A percentile compares a stretch with the other conserved stretches of the same genome.
phyloP scores from a whole-genome alignment of 2,329 filamentous ascomycete species.

The Beauveria caledonica region DNA sequence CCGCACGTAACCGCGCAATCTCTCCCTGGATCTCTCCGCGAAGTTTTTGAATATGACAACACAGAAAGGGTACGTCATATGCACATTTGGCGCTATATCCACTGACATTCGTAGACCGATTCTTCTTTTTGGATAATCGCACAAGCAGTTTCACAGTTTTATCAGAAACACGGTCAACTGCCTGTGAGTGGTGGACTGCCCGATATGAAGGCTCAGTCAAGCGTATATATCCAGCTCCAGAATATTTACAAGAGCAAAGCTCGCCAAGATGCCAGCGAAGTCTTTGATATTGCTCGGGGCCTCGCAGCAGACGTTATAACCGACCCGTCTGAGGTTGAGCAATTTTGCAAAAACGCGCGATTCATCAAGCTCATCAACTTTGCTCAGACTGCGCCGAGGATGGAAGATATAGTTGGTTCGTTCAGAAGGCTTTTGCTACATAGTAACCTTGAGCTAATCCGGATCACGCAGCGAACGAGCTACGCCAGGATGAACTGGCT shows the following conservation, averaged over 20 bases:
- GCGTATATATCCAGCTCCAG: constrained; percentile 82
- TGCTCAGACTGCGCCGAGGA: constrained; percentile 33
- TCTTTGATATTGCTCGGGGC: constrained; percentile 55
- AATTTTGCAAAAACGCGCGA: constrained; percentile 91
- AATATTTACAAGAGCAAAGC: constrained; percentile 90
- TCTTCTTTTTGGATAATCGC: constrained; percentile 85
- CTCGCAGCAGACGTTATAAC: constrained; percentile 44
- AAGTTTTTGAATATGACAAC: constrained; percentile 65
- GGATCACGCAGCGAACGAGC: constrained; percentile 39
- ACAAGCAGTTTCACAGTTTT: constrained; percentile 69
- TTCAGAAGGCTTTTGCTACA: constrained; percentile 12
- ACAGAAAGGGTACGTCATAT: constrained; percentile 37
- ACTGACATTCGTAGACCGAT: constrained; percentile 29
- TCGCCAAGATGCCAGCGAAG: constrained; percentile 66
- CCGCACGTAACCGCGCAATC: constrained; percentile 69
- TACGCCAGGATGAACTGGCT: constrained; percentile 44
- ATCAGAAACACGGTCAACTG: constrained; percentile 61
- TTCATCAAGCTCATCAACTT: constrained; percentile 80
- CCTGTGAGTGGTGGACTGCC: constrained; percentile 82
- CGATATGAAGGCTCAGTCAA: constrained; percentile 95
- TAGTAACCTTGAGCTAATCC: not conserved
- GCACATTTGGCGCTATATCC: not conserved
- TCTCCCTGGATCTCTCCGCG: constrained; percentile 60
- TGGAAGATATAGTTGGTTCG: constrained; percentile 49
- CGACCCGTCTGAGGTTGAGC: constrained; percentile 67